These are phyloP conservation scores for Berberis thunbergii DNA, from an alignment of 164 flowering plant species.

Conservation along the genomic window DNA sequence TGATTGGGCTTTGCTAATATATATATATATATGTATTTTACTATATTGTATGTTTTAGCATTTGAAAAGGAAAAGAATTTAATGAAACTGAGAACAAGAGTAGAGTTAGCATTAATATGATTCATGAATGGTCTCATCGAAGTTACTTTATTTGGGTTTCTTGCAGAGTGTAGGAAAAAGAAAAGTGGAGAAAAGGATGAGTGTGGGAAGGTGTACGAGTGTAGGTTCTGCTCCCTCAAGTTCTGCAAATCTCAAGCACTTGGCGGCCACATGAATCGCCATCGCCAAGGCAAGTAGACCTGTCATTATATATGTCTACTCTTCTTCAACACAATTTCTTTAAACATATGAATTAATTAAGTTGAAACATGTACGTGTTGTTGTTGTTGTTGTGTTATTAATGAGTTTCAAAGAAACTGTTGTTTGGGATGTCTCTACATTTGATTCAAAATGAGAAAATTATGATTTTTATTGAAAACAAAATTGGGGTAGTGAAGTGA, in stretches of 20 bases:
- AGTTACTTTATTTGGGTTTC: constrained; percentile 26
- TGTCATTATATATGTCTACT: neutral
- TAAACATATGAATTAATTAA: too few relatives aligned
- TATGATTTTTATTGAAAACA: too few relatives aligned
- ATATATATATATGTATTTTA: too few relatives aligned
- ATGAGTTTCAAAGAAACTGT: too few relatives aligned
- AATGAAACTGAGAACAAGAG: too few relatives aligned
- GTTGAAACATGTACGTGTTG: too few relatives aligned
- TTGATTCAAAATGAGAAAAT: too few relatives aligned
- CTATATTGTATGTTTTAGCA: too few relatives aligned
- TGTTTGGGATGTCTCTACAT: too few relatives aligned
- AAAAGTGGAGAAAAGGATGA: constrained; percentile 68
- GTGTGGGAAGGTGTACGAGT: constrained; percentile 80
- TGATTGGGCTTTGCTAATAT: too few relatives aligned
- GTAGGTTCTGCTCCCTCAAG: constrained; percentile 98
- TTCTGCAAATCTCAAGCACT: constrained; percentile 99
- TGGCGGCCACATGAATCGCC: constrained; percentile 99
- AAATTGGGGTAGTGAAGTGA: neutral
- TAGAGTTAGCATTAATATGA: neutral
- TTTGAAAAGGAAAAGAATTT: too few relatives aligned
- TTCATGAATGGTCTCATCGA: constrained; percentile 21
- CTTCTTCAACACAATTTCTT: neutral
- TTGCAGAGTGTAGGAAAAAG: constrained; percentile 55
- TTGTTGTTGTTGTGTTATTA: too few relatives aligned
- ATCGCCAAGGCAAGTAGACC: constrained; percentile 81